Percentiles rank a stretch among this genome's conserved stretches.
Evolutionary conservation across 371 early-diverging fungal genomes (phyloP).

Genomic region (Syncephalastrum monosporum): DNA sequence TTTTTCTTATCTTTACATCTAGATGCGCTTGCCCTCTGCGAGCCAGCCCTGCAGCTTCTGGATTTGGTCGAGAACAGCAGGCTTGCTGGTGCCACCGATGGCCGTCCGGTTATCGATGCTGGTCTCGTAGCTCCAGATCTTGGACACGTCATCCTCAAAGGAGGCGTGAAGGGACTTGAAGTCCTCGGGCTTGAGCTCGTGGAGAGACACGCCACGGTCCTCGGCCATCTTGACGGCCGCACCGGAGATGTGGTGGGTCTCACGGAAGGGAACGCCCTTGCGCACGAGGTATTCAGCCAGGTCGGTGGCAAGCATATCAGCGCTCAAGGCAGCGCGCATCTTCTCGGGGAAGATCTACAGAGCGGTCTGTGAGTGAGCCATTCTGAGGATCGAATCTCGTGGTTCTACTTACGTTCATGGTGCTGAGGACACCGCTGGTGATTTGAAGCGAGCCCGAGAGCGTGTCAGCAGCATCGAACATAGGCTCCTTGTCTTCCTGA

Average conservation of each 20-base stretch:
- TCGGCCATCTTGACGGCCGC: constrained; percentile 92
- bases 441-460: constrained; percentile 88
- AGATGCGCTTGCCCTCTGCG: constrained; percentile 13
- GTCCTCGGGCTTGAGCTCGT: constrained; percentile 70
- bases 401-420: constrained; percentile 62
- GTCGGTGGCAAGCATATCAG: constrained; percentile 97
- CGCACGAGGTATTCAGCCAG: constrained; percentile 96
- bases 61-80: constrained; percentile 81
- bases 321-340: constrained; percentile 76
- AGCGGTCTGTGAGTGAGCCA: neutral
- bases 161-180: constrained; percentile 79
- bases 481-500: constrained; percentile 98
- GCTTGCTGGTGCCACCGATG: constrained; percentile 86
- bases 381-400: neutral
- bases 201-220: constrained; percentile 70
- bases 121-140: constrained; percentile 84
- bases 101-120: constrained; percentile 87
- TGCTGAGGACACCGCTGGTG: constrained; percentile 85
- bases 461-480: constrained; percentile 94
- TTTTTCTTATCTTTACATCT: constrained; percentile 4
- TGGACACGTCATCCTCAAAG: constrained; percentile 78
- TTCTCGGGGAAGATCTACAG: constrained; percentile 66
- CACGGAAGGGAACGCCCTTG: constrained; percentile 95
- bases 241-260: constrained; percentile 98
- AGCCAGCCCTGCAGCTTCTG: constrained; percentile 69